Percentiles rank a stretch among this genome's conserved stretches.
Conservation (phyloP, 2,329 filamentous ascomycete species). For the Aspergillus sp. region DNA sequence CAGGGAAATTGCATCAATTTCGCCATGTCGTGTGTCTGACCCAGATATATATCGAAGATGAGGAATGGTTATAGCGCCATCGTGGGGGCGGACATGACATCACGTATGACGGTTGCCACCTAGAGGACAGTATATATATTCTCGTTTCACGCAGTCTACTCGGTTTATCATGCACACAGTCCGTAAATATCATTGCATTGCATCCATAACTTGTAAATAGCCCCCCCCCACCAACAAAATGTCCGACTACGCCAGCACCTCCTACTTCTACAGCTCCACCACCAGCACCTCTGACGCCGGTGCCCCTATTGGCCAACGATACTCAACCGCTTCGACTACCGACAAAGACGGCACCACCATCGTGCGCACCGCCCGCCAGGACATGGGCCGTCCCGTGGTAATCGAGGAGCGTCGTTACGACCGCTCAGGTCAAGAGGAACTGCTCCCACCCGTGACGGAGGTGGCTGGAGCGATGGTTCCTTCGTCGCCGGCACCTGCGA, state of each 20-base stretch:
- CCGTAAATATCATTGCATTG: not conserved
- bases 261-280: slow-evolving; percentile 26
- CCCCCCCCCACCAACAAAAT: slow-evolving; percentile 6
- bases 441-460: slow-evolving; percentile 4
- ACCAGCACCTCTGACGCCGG: slow-evolving; percentile 19
- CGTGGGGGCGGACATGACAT: not conserved
- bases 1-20: not conserved
- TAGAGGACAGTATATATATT: not conserved
- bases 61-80: not conserved
- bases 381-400: slow-evolving; percentile 25
- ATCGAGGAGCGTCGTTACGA: slow-evolving; percentile 29
- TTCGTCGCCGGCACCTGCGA: slow-evolving; percentile 1
- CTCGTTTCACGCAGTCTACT: not conserved
- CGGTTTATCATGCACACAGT: not conserved
- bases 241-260: slow-evolving; percentile 25
- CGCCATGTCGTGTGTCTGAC: not conserved
- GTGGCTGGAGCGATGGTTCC: not conserved
- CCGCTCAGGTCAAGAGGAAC: slow-evolving; percentile 22
- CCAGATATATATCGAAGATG: not conserved
- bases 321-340: slow-evolving; percentile 24
- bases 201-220: not conserved
- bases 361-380: slow-evolving; percentile 27
- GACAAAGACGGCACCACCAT: slow-evolving; percentile 24
- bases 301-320: slow-evolving; percentile 25
- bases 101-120: not conserved